Percentiles rank a stretch among this genome's conserved stretches.
phyloP scores from a whole-genome alignment of 208 protist genomes.

The Trypanosoma congolense region DNA sequence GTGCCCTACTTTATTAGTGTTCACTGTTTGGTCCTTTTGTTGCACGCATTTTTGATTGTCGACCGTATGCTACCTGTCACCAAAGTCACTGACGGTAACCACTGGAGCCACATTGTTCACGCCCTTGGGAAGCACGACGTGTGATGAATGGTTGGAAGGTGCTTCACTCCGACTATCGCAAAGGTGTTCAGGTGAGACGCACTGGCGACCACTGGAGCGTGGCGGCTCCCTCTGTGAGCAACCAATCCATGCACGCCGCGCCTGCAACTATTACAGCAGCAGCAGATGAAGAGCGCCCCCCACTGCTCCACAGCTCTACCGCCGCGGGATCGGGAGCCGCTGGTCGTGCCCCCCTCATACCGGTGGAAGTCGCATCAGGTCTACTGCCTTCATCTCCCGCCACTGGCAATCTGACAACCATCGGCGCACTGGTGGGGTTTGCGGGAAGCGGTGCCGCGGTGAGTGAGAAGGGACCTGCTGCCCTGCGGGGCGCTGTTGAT shows the following conservation, averaged over 20 bases:
- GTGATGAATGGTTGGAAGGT: conserved; percentile 43
- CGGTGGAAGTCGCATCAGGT: background rate
- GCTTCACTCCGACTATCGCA: conserved; percentile 59
- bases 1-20: conserved; percentile 39
- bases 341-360: background rate
- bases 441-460: background rate
- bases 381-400: background rate
- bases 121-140: conserved; percentile 37
- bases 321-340: background rate
- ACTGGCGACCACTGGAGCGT: conserved; percentile 23
- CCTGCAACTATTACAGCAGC: background rate
- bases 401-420: conserved; percentile 4
- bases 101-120: conserved; percentile 25
- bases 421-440: conserved; percentile 22
- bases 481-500: conserved; percentile 2
- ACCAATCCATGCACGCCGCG: conserved; percentile 21
- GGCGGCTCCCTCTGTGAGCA: conserved; percentile 47
- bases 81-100: background rate
- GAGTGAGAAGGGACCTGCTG: background rate
- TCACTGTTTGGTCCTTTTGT: conserved; percentile 58
- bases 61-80: conserved; percentile 6
- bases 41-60: conserved; percentile 63
- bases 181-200: conserved; percentile 25
- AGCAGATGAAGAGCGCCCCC: background rate
- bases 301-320: background rate